phyloP scores from a whole-genome alignment of 2,329 filamentous ascomycete genomes.

The Sphaerulina musiva region DNA sequence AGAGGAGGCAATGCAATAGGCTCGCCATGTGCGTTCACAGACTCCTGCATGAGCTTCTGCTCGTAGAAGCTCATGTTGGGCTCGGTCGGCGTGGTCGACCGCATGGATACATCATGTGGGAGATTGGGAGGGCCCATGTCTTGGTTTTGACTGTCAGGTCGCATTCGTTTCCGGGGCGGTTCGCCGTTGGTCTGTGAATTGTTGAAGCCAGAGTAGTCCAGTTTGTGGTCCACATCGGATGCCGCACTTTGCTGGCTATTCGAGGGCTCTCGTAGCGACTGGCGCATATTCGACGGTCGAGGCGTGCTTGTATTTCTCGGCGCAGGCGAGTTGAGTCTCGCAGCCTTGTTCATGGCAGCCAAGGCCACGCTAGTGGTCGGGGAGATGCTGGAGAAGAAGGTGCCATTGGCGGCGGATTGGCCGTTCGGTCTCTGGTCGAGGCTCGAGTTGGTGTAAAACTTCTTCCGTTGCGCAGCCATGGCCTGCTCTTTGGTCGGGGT shows the following conservation, averaged over 20 bases:
- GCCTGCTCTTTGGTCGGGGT: slow-evolving; percentile 98
- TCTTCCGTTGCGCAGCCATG: slow-evolving; percentile 85
- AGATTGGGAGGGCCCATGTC: slow-evolving; percentile 29
- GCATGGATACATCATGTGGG: slow-evolving; percentile 52
- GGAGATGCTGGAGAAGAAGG: slow-evolving; percentile 96
- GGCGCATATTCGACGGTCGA: slow-evolving; percentile 61
- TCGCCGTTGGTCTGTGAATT: slow-evolving; percentile 53
- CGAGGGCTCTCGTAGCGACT: slow-evolving; percentile 61
- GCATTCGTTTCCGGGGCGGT: slow-evolving; percentile 72
- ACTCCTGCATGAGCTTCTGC: slow-evolving; percentile 31
- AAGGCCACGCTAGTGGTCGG: slow-evolving; percentile 87
- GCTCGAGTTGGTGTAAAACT: slow-evolving; percentile 70
- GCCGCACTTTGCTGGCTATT: slow-evolving; percentile 75
- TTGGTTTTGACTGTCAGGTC: slow-evolving; percentile 38
- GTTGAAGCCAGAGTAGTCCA: slow-evolving; percentile 59
- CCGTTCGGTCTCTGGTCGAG: slow-evolving; percentile 52
- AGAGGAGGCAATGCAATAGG: slow-evolving; percentile 60
- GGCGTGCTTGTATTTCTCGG: slow-evolving; percentile 58
- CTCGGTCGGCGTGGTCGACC: slow-evolving; percentile 64
- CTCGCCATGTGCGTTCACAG: slow-evolving; percentile 45
- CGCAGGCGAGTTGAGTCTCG: slow-evolving; percentile 80
- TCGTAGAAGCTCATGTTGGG: slow-evolving; percentile 74
- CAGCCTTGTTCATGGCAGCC: slow-evolving; percentile 86
- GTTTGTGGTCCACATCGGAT: slow-evolving; percentile 39
- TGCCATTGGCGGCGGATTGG: slow-evolving; percentile 55